These are phyloP conservation scores for Colletotrichum viniferum DNA, from an alignment of 2,329 filamentous ascomycete genomes.

Conservation along the genomic window DNA sequence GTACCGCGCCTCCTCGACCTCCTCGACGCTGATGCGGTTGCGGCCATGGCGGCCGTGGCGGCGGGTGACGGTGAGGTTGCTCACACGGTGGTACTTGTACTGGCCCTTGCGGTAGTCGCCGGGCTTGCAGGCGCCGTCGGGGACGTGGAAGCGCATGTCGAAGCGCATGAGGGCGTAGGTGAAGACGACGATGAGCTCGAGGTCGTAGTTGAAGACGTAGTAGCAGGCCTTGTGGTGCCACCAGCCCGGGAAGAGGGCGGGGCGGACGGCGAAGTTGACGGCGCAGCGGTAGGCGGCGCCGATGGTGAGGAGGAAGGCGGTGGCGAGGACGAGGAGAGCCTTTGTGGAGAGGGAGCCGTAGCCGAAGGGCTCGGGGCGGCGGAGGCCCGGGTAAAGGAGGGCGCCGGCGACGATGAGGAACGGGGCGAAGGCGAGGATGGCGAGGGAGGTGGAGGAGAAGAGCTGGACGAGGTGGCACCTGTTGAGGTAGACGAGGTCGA, in stretches of 20 bases:
- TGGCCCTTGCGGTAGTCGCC: constrained; percentile 48
- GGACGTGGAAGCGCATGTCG: constrained; percentile 71
- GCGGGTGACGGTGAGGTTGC: neutral
- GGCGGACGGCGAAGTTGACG: constrained; percentile 57
- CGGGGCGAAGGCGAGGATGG: constrained; percentile 65
- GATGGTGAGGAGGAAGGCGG: constrained; percentile 64
- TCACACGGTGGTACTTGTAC: constrained; percentile 12
- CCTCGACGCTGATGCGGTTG: constrained; percentile 19
- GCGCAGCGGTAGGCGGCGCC: constrained; percentile 74
- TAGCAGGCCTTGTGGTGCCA: constrained; percentile 75
- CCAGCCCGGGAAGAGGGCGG: constrained; percentile 59
- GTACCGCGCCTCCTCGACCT: constrained; percentile 22
- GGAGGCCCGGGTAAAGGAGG: constrained; percentile 39
- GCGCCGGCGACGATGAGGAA: constrained; percentile 57
- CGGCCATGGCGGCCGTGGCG: neutral
- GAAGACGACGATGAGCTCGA: constrained; percentile 74
- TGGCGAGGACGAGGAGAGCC: constrained; percentile 64
- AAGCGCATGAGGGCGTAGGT: constrained; percentile 71
- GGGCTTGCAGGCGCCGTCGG: constrained; percentile 65
- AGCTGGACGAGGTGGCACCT: constrained; percentile 70
- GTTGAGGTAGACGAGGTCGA: constrained; percentile 50
- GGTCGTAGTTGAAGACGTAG: constrained; percentile 78
- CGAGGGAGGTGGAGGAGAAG: constrained; percentile 67
- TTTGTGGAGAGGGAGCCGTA: constrained; percentile 70
- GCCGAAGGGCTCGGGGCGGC: constrained; percentile 57